These are phyloP conservation scores for Coffea eugenioides DNA, from an alignment of 257 asterid species.

Conservation along the genomic window DNA sequence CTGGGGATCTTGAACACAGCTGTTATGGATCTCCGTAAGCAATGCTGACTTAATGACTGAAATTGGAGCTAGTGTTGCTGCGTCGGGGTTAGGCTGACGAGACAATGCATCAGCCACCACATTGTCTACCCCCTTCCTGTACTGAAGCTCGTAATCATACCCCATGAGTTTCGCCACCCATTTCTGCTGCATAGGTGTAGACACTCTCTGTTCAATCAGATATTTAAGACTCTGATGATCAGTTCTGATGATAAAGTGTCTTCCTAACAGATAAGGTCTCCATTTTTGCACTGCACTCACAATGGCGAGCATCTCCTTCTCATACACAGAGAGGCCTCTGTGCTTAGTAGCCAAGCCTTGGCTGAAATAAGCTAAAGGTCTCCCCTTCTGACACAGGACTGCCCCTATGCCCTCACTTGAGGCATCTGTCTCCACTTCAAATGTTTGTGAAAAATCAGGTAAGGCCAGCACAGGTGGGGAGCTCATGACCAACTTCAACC, in stretches of 20 bases:
- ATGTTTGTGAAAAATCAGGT: background rate
- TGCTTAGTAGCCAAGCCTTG: background rate
- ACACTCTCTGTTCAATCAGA: too few species aligned
- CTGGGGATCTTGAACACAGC: too few species aligned
- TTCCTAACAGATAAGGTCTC: background rate
- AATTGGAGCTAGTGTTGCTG: too few species aligned
- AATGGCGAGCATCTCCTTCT: conserved; percentile 4
- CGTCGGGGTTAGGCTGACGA: too few species aligned
- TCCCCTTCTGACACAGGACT: background rate
- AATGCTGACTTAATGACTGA: too few species aligned
- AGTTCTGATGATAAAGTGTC: background rate
- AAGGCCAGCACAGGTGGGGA: background rate
- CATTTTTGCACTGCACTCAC: background rate
- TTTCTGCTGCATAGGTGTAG: too few species aligned
- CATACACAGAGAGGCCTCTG: background rate
- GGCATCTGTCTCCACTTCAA: background rate
- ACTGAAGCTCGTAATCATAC: too few species aligned
- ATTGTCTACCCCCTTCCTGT: too few species aligned
- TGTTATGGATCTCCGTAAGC: too few species aligned
- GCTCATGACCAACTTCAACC: background rate
- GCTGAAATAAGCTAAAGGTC: background rate
- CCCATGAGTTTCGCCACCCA: too few species aligned
- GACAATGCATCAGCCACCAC: background rate
- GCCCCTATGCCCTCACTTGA: background rate
- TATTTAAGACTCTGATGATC: background rate